Conservation (phyloP, 441 rosid species). For the Eruca vesicaria region DNA sequence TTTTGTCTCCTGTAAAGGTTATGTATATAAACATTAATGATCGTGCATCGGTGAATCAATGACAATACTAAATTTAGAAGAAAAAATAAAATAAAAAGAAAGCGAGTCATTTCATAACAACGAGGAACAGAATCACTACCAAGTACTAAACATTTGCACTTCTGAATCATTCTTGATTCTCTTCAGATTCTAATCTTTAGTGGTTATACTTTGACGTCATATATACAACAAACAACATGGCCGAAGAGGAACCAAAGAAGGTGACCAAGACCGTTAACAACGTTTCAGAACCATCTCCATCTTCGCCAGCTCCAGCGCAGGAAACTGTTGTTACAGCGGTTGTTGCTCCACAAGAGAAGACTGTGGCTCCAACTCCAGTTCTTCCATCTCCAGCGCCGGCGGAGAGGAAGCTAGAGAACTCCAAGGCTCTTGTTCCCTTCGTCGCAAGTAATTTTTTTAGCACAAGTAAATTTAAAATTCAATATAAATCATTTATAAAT, state of each 20-base stretch:
- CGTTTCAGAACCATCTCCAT: conserved; percentile 41
- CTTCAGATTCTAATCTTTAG: conserved; percentile 7
- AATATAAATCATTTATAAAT: background rate
- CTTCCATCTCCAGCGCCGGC: conserved; percentile 22
- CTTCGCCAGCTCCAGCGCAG: conserved; percentile 36
- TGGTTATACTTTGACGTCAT: conserved; percentile 15
- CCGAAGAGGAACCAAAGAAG: conserved; percentile 56
- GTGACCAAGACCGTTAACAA: conserved; percentile 33
- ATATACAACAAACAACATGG: too few relatives aligned
- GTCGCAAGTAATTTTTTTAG: conserved; percentile 13
- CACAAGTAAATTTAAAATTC: background rate
- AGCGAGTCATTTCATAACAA: conserved; percentile 33
- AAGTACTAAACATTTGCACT: conserved; percentile 16
- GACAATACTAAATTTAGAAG: background rate
- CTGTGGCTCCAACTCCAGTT: conserved; percentile 45
- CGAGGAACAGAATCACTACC: conserved; percentile 30
- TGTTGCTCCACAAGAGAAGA: conserved; percentile 53
- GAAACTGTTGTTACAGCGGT: conserved; percentile 37
- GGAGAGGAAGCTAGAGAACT: conserved; percentile 50
- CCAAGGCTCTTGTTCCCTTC: conserved; percentile 40
- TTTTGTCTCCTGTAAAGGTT: background rate
- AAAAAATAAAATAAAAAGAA: conserved; percentile 30
- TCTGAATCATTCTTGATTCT: conserved; percentile 21
- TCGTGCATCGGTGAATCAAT: conserved; percentile 17
- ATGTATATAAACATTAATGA: background rate